phyloP scores from a whole-genome alignment of 2,329 filamentous ascomycete genomes.

The Phialophora expanda region DNA sequence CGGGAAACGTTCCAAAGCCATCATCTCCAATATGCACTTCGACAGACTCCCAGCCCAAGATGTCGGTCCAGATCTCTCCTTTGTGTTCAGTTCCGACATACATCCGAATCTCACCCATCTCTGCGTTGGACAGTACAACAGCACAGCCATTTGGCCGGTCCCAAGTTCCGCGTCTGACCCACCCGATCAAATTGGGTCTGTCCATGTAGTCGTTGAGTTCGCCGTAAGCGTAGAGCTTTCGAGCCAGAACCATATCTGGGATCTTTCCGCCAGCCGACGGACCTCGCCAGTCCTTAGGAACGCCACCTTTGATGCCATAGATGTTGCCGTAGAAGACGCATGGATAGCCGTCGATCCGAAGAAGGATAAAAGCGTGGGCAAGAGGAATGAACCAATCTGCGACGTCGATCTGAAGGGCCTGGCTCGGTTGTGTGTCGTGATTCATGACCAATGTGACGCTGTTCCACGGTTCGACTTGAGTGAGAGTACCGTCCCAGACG shows the following conservation, averaged over 20 bases:
- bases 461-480: slow-evolving; percentile 56
- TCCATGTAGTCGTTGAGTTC: slow-evolving; percentile 65
- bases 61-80: slow-evolving; percentile 65
- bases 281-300: slow-evolving; percentile 50
- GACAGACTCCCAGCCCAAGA: slow-evolving; percentile 58
- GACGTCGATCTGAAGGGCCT: slow-evolving; percentile 55
- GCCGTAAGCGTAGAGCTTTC: slow-evolving; percentile 67
- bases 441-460: slow-evolving; percentile 68
- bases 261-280: slow-evolving; percentile 60
- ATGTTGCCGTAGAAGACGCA: slow-evolving; percentile 69
- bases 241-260: slow-evolving; percentile 61
- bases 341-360: slow-evolving; percentile 63
- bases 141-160: slow-evolving; percentile 55
- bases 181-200: slow-evolving; percentile 62
- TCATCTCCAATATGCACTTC: slow-evolving; percentile 61
- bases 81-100: slow-evolving; percentile 60
- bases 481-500: slow-evolving; percentile 64
- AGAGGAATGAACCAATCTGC: slow-evolving; percentile 68
- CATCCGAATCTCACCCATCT: slow-evolving; percentile 58
- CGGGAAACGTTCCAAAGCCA: slow-evolving; percentile 61
- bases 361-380: slow-evolving; percentile 69
- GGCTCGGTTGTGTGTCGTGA: slow-evolving; percentile 39
- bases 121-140: slow-evolving; percentile 58
- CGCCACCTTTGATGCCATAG: slow-evolving; percentile 59
- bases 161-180: slow-evolving; percentile 58